Percentiles rank a stretch among this genome's conserved stretches.
These are phyloP conservation scores for Neurospora crassa DNA, from an alignment of 2,329 filamentous ascomycete species.

Conservation along the genomic window DNA sequence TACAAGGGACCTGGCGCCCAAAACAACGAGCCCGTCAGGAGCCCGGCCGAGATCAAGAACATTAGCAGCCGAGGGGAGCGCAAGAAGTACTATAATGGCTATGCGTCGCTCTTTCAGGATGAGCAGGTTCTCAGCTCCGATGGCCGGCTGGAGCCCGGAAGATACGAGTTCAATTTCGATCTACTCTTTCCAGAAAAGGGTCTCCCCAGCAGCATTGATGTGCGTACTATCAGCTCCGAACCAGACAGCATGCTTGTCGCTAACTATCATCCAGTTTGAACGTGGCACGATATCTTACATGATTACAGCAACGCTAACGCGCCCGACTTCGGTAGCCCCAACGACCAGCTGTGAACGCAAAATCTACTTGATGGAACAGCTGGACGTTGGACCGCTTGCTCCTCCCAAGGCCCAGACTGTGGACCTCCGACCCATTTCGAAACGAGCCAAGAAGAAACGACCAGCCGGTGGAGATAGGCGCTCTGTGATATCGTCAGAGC, in stretches of 20 bases:
- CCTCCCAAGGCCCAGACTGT: constrained; percentile 74
- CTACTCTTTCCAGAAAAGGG: constrained; percentile 24
- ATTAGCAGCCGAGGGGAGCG: constrained; percentile 24
- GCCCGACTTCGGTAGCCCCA: constrained; percentile 65
- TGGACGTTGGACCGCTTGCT: constrained; percentile 71
- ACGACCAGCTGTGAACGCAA: constrained; percentile 73
- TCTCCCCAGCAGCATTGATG: constrained; percentile 88
- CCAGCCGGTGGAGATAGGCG: constrained; percentile 34
- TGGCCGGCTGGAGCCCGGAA: constrained; percentile 61
- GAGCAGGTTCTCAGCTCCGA: constrained; percentile 73
- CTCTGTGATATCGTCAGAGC: constrained; percentile 18
- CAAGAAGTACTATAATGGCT: constrained; percentile 60
- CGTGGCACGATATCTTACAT: constrained; percentile 87
- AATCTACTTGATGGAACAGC: constrained; percentile 67
- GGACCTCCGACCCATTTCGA: constrained; percentile 79
- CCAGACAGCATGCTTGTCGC: not conserved
- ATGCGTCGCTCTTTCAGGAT: constrained; percentile 74
- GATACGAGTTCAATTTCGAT: constrained; percentile 62
- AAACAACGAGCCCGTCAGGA: constrained; percentile 36
- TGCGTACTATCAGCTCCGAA: constrained; percentile 37
- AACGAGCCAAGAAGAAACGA: constrained; percentile 54
- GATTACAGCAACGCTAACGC: constrained; percentile 80
- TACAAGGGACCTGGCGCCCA: constrained; percentile 58
- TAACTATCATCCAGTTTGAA: constrained; percentile 62
- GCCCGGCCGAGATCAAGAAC: constrained; percentile 30